Conservation (phyloP, 192 early-diverging fungal genomes). For the Rhizoclosmatium globosum region DNA sequence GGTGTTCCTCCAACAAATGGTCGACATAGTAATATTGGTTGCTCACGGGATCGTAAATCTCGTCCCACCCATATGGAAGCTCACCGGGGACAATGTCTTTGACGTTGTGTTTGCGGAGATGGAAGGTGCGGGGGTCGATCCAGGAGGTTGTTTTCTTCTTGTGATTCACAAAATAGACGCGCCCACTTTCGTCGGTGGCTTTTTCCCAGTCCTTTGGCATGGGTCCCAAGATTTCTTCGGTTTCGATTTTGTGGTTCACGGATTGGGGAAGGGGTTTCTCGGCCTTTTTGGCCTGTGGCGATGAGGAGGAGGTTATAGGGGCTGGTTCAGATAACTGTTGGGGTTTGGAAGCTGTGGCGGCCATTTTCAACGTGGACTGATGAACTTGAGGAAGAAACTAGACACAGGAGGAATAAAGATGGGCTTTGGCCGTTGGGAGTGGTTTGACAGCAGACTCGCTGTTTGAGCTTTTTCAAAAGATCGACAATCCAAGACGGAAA, state of each 20-base stretch:
- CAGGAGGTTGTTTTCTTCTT: constrained; percentile 54
- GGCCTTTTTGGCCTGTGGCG: background rate
- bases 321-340: background rate
- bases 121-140: constrained; percentile 56
- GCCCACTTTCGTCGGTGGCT: constrained; percentile 35
- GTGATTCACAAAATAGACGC: constrained; percentile 58
- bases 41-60: constrained; percentile 35
- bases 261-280: constrained; percentile 11
- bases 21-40: constrained; percentile 45
- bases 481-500: too few species aligned
- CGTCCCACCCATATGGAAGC: constrained; percentile 52
- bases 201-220: constrained; percentile 51
- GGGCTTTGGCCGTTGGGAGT: too few species aligned
- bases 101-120: constrained; percentile 48
- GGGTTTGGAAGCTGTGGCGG: constrained; percentile 6
- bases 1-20: constrained; percentile 44
- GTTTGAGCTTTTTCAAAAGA: too few species aligned
- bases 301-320: background rate
- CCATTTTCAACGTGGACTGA: background rate
- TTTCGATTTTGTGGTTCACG: constrained; percentile 49
- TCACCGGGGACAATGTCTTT: constrained; percentile 52
- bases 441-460: too few species aligned
- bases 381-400: too few species aligned
- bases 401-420: too few species aligned
- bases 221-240: constrained; percentile 48